These are phyloP conservation scores for Lunularia cruciata DNA, from an alignment of 225 moss, liverwort and hornwort species.

Conservation along the genomic window DNA sequence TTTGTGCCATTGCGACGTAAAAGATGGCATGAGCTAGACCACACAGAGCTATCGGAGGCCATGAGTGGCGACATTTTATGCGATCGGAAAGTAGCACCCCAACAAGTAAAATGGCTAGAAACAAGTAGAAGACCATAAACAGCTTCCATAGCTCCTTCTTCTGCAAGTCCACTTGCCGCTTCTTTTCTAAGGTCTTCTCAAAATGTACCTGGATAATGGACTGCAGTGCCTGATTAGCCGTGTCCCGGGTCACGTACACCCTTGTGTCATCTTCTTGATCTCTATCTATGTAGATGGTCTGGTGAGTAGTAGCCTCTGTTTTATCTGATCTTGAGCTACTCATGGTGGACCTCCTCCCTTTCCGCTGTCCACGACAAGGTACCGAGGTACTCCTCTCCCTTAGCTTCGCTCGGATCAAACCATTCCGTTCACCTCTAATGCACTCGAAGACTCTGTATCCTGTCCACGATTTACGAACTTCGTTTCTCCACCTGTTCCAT, in stretches of 20 bases:
- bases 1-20: constrained; percentile 36
- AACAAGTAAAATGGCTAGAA: constrained; percentile 23
- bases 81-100: constrained; percentile 28
- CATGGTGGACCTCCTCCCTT: background rate
- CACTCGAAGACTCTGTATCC: too few relatives aligned
- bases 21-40: constrained; percentile 27
- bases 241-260: constrained; percentile 25
- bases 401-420: background rate
- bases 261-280: constrained; percentile 9
- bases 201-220: constrained; percentile 34
- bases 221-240: constrained; percentile 31
- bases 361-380: background rate
- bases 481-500: background rate
- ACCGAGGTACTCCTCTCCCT: background rate
- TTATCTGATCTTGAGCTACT: constrained; percentile 12
- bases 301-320: background rate
- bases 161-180: constrained; percentile 32
- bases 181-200: constrained; percentile 36
- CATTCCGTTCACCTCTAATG: background rate
- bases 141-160: constrained; percentile 37
- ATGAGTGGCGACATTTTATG: constrained; percentile 30
- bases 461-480: background rate
- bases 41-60: constrained; percentile 30
- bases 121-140: constrained; percentile 24
- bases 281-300: constrained; percentile 3